Evolutionary conservation across 139 green algal species (phyloP).

Genomic region (Closterium sp.): DNA sequence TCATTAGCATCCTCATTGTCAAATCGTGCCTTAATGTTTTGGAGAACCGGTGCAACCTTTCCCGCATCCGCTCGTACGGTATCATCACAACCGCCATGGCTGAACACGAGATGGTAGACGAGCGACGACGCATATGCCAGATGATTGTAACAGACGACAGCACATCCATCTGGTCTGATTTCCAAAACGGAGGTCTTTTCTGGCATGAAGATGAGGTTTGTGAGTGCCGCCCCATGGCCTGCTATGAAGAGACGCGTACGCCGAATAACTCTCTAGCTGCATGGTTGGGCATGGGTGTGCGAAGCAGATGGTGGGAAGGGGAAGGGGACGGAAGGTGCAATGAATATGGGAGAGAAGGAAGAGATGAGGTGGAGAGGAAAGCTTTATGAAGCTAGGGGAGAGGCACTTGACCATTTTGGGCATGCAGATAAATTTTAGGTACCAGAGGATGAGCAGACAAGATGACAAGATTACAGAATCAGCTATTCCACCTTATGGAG

Average conservation of each 20-base stretch:
- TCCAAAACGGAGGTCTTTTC: neutral
- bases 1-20: neutral
- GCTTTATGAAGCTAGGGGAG: no score
- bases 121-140: neutral
- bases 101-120: neutral
- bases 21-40: neutral
- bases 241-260: neutral
- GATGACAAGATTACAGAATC: neutral
- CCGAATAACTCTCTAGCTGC: neutral
- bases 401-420: no score
- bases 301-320: no score
- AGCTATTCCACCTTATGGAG: no score
- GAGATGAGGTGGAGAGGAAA: no score
- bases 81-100: neutral
- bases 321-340: no score
- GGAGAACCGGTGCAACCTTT: neutral
- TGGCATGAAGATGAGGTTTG: conserved; percentile 8
- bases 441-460: neutral
- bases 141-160: neutral
- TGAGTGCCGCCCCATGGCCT: neutral
- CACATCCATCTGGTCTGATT: neutral
- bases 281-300: no score
- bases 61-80: neutral
- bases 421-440: no score
- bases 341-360: no score